Evolutionary conservation across 495 filamentous ascomycete species (phyloP).

Genomic region (Aspergillus indologenus): DNA sequence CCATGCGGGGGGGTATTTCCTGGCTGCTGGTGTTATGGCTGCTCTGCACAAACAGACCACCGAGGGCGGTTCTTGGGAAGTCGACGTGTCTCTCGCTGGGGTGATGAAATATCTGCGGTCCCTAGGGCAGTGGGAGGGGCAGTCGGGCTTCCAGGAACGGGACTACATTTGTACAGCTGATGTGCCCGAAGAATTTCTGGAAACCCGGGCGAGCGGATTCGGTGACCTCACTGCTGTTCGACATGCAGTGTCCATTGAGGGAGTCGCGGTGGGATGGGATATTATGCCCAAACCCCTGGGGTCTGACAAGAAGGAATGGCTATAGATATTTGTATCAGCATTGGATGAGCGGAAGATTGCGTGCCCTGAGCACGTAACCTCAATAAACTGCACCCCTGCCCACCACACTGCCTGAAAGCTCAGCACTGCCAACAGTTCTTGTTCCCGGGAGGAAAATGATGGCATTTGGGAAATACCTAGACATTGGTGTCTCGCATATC

Average conservation of each 20-base stretch:
- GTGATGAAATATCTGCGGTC: conserved; percentile 30
- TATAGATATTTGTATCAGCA: too few species aligned
- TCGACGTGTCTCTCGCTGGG: conserved; percentile 44
- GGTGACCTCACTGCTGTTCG: conserved; percentile 23
- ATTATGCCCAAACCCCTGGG: conserved; percentile 27
- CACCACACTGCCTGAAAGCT: too few species aligned
- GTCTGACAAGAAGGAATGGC: conserved; percentile 23
- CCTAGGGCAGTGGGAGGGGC: conserved; percentile 20
- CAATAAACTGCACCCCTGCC: too few species aligned
- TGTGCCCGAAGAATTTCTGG: conserved; percentile 20
- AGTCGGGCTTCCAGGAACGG: conserved; percentile 16
- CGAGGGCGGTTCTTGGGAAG: conserved; percentile 55
- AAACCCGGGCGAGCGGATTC: conserved; percentile 19
- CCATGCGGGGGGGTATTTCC: conserved; percentile 60
- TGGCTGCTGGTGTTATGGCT: conserved; percentile 51
- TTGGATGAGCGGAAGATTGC: too few species aligned
- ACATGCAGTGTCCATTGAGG: conserved; percentile 25
- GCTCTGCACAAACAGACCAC: conserved; percentile 53
- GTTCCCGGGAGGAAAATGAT: too few species aligned
- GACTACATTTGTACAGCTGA: conserved; percentile 15
- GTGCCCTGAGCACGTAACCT: too few species aligned
- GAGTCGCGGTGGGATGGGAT: conserved; percentile 27
- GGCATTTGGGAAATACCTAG: too few species aligned
- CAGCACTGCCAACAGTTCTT: too few species aligned
- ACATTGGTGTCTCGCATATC: conserved; percentile 1